Evolutionary conservation across 495 filamentous ascomycete species (phyloP).

Genomic region (Parathielavia appendiculata): DNA sequence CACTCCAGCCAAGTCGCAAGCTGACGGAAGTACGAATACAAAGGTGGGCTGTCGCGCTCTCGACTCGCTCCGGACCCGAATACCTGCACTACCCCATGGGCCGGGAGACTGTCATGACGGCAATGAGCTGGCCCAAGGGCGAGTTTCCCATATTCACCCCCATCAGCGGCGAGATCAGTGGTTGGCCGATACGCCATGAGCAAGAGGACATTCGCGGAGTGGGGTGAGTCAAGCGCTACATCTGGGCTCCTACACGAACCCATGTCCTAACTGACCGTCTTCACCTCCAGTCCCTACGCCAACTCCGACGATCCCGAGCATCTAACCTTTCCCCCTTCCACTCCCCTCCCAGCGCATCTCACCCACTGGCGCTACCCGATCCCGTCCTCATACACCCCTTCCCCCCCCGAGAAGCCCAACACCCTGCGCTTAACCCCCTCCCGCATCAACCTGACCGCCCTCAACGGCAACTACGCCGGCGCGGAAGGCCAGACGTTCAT

Average conservation of each 20-base stretch:
- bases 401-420: constrained; percentile 32
- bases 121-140: constrained; percentile 46
- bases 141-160: constrained; percentile 41
- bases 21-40: not conserved
- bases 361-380: constrained; percentile 46
- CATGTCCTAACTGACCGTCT: constrained; percentile 9
- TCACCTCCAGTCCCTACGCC: constrained; percentile 33
- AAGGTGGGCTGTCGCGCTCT: constrained; percentile 42
- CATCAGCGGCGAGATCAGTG: constrained; percentile 43
- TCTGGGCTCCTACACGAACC: not conserved
- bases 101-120: constrained; percentile 52
- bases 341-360: constrained; percentile 42
- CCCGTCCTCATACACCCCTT: constrained; percentile 37
- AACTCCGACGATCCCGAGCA: constrained; percentile 35
- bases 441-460: constrained; percentile 43
- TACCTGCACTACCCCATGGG: constrained; percentile 56
- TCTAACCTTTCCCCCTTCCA: constrained; percentile 37
- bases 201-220: constrained; percentile 30
- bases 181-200: constrained; percentile 37
- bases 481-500: constrained; percentile 44
- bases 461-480: constrained; percentile 43
- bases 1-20: not conserved
- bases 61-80: constrained; percentile 44
- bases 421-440: constrained; percentile 42
- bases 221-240: constrained; percentile 26